Evolutionary conservation across 495 filamentous ascomycete species (phyloP).

Genomic region (Neohortaea acidophila): DNA sequence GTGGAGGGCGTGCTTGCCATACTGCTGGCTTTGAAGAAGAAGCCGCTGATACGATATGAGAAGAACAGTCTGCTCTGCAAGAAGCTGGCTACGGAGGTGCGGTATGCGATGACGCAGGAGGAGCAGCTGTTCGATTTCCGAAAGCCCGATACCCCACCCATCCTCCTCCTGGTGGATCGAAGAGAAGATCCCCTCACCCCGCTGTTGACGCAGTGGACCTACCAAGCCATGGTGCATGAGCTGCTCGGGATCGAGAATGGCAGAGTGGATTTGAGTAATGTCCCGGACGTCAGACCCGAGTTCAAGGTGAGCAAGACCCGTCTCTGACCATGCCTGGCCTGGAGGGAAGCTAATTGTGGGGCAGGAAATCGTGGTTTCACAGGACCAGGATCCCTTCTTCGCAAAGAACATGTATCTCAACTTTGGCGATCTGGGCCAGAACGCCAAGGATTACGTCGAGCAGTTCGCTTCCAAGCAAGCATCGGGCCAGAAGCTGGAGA

Average conservation of each 20-base stretch:
- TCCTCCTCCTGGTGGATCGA: conserved; percentile 78
- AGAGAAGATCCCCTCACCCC: conserved; percentile 95
- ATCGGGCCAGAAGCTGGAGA: conserved; percentile 85
- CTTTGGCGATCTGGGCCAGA: conserved; percentile 90
- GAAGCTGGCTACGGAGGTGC: conserved; percentile 81
- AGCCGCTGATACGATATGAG: conserved; percentile 83
- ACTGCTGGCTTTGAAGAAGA: conserved; percentile 83
- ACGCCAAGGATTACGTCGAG: conserved; percentile 97
- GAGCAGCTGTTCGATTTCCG: conserved; percentile 96
- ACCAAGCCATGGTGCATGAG: conserved; percentile 98
- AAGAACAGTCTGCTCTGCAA: conserved; percentile 82
- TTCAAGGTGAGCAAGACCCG: conserved; percentile 37
- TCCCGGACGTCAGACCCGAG: conserved; percentile 80
- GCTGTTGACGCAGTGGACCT: conserved; percentile 92
- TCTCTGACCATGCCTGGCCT: conserved; percentile 1
- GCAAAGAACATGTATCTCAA: conserved; percentile 99
- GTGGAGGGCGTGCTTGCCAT: conserved; percentile 75
- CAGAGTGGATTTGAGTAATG: conserved; percentile 68
- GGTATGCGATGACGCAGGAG: conserved; percentile 87
- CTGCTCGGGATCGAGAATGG: conserved; percentile 87
- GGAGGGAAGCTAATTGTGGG: conserved; percentile 1
- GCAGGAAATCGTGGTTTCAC: conserved; percentile 79
- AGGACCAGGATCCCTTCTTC: conserved; percentile 97
- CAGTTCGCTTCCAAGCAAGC: conserved; percentile 93
- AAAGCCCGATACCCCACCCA: conserved; percentile 85